A percentile compares a stretch with the other conserved stretches of the same genome.
Evolutionary conservation across 345 rosid genomes (phyloP).

Genomic region (Syzygium oleosum): DNA sequence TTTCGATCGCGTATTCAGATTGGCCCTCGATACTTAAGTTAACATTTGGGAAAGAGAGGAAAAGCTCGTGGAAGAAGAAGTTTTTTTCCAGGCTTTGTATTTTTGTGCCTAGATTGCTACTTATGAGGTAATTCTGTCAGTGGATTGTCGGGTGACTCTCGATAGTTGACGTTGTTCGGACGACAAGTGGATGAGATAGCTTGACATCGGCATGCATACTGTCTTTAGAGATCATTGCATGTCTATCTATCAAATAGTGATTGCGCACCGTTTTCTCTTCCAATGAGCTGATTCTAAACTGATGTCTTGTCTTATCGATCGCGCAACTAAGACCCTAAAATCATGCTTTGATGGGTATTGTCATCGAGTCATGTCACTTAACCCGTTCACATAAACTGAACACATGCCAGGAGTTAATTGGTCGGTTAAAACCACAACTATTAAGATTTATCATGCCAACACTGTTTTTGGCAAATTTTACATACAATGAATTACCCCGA

Average conservation of each 20-base stretch:
- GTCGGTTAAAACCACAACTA: background rate
- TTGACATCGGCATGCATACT: background rate
- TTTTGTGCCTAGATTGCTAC: background rate
- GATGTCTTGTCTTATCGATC: background rate
- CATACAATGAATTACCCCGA: background rate
- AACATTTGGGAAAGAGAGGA: background rate
- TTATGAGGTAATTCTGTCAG: accelerated
- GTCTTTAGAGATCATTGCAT: background rate
- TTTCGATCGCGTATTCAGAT: background rate
- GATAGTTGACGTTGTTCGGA: background rate
- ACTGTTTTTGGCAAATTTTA: background rate
- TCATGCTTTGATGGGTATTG: background rate
- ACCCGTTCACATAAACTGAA: background rate
- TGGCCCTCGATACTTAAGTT: background rate
- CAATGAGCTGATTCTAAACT: background rate
- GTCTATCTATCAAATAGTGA: background rate
- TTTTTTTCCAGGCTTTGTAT: background rate
- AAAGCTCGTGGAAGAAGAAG: background rate
- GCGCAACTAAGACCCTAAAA: background rate
- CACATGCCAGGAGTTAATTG: background rate
- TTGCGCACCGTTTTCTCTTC: background rate
- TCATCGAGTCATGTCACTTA: background rate
- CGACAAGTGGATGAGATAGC: accelerated
- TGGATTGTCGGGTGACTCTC: background rate
- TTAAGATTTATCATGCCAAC: background rate